Percentiles rank a stretch among this genome's conserved stretches.
Evolutionary conservation across 495 filamentous ascomycete species (phyloP).

Genomic region (Penicillium malachiteum): DNA sequence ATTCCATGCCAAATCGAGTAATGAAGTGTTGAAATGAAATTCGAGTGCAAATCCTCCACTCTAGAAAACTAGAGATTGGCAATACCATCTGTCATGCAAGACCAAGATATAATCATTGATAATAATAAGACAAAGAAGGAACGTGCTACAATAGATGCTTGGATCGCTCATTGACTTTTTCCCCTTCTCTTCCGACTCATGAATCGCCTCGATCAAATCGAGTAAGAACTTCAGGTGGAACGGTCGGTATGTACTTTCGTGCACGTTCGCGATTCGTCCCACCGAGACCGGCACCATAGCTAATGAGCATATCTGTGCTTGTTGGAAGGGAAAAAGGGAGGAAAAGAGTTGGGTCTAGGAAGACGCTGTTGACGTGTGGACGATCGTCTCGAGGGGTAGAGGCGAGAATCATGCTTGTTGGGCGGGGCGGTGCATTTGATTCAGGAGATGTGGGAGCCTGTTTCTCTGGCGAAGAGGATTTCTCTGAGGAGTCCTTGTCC

Average conservation of each 20-base stretch:
- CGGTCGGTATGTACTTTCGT: slow-evolving; percentile 93
- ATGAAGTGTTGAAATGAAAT: background rate
- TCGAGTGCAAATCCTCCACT: background rate
- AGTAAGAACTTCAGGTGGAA: slow-evolving; percentile 88
- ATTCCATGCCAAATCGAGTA: background rate
- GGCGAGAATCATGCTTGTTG: slow-evolving; percentile 17
- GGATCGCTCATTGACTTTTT: background rate
- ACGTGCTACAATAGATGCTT: background rate
- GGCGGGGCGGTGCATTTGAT: slow-evolving; percentile 24
- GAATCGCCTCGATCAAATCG: slow-evolving; percentile 68
- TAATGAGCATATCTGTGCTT: slow-evolving; percentile 95
- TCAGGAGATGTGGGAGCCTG: slow-evolving; percentile 23
- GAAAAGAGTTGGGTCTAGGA: slow-evolving; percentile 88
- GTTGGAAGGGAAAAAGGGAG: slow-evolving; percentile 92
- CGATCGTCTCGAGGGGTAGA: slow-evolving; percentile 29
- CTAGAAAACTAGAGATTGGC: too few species aligned
- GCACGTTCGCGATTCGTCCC: slow-evolving; percentile 89
- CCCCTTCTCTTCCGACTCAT: background rate
- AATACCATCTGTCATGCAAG: background rate
- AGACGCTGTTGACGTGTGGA: slow-evolving; percentile 52
- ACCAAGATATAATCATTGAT: background rate
- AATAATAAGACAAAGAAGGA: background rate
- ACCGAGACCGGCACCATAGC: slow-evolving; percentile 91
- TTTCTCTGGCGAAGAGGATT: background rate
- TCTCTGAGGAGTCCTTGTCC: slow-evolving; percentile 24